Percentiles rank a stretch among this genome's conserved stretches.
phyloP scores from a whole-genome alignment of 1,284 basidiomycete genomes.

The Puccinia horiana region DNA sequence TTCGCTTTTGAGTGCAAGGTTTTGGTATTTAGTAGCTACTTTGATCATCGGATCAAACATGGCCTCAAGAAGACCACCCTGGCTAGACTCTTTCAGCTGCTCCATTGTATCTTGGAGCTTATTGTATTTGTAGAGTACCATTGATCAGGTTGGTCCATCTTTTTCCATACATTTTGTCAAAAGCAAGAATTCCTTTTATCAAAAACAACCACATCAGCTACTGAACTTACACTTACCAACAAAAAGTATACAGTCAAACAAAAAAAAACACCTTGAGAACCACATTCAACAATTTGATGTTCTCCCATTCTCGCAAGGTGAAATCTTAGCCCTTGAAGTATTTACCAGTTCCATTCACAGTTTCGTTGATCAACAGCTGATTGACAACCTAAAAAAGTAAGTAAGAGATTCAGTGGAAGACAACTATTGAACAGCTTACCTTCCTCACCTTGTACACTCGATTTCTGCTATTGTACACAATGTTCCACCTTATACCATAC shows the following conservation, averaged over 20 bases:
- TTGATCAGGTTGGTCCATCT: neutral
- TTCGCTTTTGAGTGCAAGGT: neutral
- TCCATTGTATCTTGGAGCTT: neutral
- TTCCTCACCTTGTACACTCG: neutral
- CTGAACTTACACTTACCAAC: neutral
- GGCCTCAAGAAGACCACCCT: neutral
- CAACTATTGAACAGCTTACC: neutral
- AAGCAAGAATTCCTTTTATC: neutral
- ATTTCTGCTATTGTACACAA: neutral
- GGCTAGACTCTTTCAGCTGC: neutral
- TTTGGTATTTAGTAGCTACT: neutral
- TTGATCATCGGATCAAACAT: no score
- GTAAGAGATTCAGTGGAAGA: neutral
- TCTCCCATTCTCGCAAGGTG: neutral
- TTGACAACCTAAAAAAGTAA: neutral
- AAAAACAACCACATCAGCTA: neutral
- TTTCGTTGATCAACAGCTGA: neutral
- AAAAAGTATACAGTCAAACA: neutral
- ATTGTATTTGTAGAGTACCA: slow-evolving; percentile 2
- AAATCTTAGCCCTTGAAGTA: neutral
- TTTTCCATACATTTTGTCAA: slow-evolving; percentile 1
- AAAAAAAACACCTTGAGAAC: neutral
- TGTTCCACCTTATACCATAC: neutral
- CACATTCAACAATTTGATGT: neutral
- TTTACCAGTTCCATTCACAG: neutral